Percentiles rank a stretch among this genome's conserved stretches.
Evolutionary conservation across 192 early-diverging fungal species (phyloP).

Genomic region (Backusella luteola): DNA sequence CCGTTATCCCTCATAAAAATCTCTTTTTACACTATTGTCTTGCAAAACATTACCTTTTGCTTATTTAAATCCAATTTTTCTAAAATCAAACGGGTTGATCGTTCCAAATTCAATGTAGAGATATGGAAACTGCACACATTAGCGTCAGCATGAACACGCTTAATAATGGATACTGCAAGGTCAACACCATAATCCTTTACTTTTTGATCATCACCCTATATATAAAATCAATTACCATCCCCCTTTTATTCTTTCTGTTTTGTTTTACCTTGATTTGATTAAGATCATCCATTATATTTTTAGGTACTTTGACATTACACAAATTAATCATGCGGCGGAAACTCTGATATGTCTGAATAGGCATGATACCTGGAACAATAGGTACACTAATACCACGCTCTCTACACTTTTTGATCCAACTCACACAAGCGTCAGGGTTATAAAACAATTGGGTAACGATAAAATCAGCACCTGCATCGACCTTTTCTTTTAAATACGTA

Average conservation of each 20-base stretch:
- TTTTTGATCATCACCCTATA: slow-evolving; percentile 73
- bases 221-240: not conserved
- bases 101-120: slow-evolving; percentile 79
- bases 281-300: slow-evolving; percentile 53
- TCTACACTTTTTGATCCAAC: slow-evolving; percentile 68
- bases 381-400: slow-evolving; percentile 53
- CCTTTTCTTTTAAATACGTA: slow-evolving; percentile 65
- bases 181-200: slow-evolving; percentile 82
- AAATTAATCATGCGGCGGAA: slow-evolving; percentile 81
- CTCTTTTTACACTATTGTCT: not conserved
- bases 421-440: slow-evolving; percentile 68
- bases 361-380: slow-evolving; percentile 88
- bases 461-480: slow-evolving; percentile 82
- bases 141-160: slow-evolving; percentile 51
- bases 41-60: not conserved
- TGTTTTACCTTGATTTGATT: slow-evolving; percentile 71
- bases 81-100: slow-evolving; percentile 72
- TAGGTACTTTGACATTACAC: slow-evolving; percentile 69
- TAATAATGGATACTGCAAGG: slow-evolving; percentile 70
- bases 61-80: slow-evolving; percentile 60
- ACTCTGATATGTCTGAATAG: slow-evolving; percentile 76
- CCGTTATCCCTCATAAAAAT: not conserved
- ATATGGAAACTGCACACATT: slow-evolving; percentile 70
- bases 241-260: not conserved
- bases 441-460: slow-evolving; percentile 86